Base-by-base conservation (phyloP, 768 basidiomycete species). In the Kwoniella mangroviensis region DNA sequence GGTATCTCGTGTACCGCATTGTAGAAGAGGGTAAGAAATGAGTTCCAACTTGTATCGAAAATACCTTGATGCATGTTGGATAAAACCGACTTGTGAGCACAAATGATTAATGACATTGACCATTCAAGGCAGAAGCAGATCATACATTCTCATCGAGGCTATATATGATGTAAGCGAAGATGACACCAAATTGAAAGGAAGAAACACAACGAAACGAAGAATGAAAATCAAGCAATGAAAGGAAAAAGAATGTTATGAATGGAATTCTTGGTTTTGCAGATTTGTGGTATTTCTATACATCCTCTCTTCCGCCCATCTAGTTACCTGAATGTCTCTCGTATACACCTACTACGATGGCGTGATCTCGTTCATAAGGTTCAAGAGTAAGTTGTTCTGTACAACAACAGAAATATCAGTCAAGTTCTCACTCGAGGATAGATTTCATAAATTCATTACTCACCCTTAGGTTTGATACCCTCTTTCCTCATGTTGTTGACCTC, bases 381-480 rank as follows among this genome's bases (percentile, higher is more conserved):
- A 99, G 85, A 3, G 96, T 97, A 1, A 98, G 89, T 85, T 98
- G 96, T 82, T 98, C 79, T 79, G 45, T n/a, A 41, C 17, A 40
- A 15, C 63, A 28, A 26, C 43, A 34, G 1, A 24, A 1, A 12
- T 6, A 24, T 54, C 12, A 59, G 57, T 56, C 34, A 59, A 28
- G 10, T 17, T 11, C 4, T 7, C 42, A 45, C 11, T 63, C 62
- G 4, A 49, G 17, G 40, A 5, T 52, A 63, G 2, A 11, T 26
- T 15, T 9, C 11, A 1, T 15, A 19, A 4, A 22, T 11, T 49
- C 10, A 19, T 2, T 57, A 77, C 78, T 71, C 67, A 78, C 80
- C 94, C 59, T 94, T 86, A 15, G 97, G 94, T 86, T 94, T 98
- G 85, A 99, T 90, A 76, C 89, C 90, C 79, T 86, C 87, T 57